Evolutionary conservation across 2,329 filamentous ascomycete genomes (phyloP).

Genomic region (Dactylellina haptotyla): DNA sequence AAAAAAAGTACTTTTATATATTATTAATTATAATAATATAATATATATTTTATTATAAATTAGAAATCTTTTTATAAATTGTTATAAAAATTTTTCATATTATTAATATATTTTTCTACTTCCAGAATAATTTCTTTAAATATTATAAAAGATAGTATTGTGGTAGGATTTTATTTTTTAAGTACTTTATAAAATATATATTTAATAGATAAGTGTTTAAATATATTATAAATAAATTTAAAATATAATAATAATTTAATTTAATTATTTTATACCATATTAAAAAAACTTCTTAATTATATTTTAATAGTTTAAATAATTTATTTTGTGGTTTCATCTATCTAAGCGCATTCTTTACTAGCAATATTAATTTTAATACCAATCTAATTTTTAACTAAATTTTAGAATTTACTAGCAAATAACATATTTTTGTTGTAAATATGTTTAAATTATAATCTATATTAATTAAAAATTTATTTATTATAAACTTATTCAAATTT

Average conservation of each 20-base stretch:
- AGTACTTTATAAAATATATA: neutral
- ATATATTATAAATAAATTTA: neutral
- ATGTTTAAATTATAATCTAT: neutral
- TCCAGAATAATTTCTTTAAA: neutral
- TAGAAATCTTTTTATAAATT: neutral
- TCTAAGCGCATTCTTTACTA: neutral
- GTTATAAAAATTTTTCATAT: neutral
- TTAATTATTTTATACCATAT: neutral
- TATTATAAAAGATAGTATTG: neutral
- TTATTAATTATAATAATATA: neutral
- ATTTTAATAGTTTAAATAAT: neutral
- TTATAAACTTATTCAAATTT: conserved; percentile 1
- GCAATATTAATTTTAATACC: neutral
- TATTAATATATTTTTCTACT: neutral
- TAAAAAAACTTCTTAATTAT: neutral
- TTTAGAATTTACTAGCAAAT: neutral
- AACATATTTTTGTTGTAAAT: neutral
- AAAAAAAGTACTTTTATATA: neutral
- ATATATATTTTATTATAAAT: neutral
- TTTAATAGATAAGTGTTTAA: neutral
- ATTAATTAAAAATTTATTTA: conserved; percentile 2
- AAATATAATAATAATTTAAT: neutral
- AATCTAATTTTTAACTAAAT: conserved; percentile 1
- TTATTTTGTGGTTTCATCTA: neutral
- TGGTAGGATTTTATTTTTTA: neutral